phyloP scores from a whole-genome alignment of 495 filamentous ascomycete genomes.

The Lophiostoma macrostomum region DNA sequence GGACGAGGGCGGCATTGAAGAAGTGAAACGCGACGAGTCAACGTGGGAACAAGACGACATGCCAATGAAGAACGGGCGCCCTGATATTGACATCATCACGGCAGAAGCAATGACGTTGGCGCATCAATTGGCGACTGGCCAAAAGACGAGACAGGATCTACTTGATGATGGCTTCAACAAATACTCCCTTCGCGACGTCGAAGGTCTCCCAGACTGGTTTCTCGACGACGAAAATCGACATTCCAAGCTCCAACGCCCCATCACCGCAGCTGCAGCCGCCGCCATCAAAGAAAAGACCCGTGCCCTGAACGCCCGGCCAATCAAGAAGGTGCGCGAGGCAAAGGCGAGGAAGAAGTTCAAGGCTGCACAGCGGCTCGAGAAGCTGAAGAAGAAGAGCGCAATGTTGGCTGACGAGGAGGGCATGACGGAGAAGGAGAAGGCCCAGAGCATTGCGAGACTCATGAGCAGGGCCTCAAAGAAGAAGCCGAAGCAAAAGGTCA shows the following conservation, averaged over 20 bases:
- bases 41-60: conserved; percentile 68
- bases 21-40: conserved; percentile 57
- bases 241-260: conserved; percentile 78
- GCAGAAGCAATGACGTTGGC: conserved; percentile 99
- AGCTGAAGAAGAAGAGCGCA: conserved; percentile 90
- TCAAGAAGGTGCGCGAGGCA: conserved; percentile 98
- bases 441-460: conserved; percentile 73
- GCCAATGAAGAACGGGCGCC: conserved; percentile 44
- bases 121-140: conserved; percentile 81
- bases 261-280: conserved; percentile 79
- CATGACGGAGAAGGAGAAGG: conserved; percentile 93
- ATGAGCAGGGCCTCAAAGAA: conserved; percentile 80
- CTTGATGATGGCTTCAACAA: conserved; percentile 93
- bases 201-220: conserved; percentile 98
- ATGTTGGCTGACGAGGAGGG: conserved; percentile 81
- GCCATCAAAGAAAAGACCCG: conserved; percentile 96
- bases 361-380: conserved; percentile 84
- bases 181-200: conserved; percentile 81
- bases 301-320: conserved; percentile 91
- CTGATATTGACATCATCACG: conserved; percentile 96
- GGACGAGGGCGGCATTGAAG: conserved; percentile 44
- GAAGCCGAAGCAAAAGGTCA: conserved; percentile 78
- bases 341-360: conserved; percentile 96
- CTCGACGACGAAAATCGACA: conserved; percentile 86
- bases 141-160: conserved; percentile 72